Percentiles rank a stretch among this genome's conserved stretches.
Conservation (phyloP, 805 yeast species). For the Brettanomyces anomalus region DNA sequence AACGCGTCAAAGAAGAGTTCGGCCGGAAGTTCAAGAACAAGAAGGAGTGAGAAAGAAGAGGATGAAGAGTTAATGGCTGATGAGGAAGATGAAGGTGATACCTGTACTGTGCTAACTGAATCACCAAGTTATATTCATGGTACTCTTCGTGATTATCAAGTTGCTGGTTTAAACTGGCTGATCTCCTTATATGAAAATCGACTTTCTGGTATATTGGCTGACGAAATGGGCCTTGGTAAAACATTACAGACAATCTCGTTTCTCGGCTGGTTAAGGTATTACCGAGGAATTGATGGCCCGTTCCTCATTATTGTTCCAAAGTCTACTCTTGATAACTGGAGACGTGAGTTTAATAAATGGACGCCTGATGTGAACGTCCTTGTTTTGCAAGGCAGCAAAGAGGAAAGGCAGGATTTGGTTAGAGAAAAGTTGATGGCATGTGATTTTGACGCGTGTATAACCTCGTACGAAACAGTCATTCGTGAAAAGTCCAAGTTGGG, state of each 20-base stretch:
- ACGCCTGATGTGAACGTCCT: slow-evolving; percentile 87
- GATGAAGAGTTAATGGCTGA: slow-evolving; percentile 75
- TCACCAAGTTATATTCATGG: slow-evolving; percentile 79
- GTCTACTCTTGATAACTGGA: slow-evolving; percentile 93
- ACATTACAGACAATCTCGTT: slow-evolving; percentile 92
- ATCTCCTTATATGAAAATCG: slow-evolving; percentile 80
- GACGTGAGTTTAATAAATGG: slow-evolving; percentile 90
- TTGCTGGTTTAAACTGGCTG: slow-evolving; percentile 94
- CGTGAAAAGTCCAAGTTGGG: slow-evolving; percentile 77
- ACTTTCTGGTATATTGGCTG: slow-evolving; percentile 89
- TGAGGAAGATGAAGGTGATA: slow-evolving; percentile 59
- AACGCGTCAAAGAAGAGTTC: slow-evolving; percentile 27
- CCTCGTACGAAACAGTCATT: slow-evolving; percentile 90
- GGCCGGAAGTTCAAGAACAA: slow-evolving; percentile 35
- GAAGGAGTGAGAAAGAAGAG: slow-evolving; percentile 93
- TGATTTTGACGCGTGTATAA: slow-evolving; percentile 80
- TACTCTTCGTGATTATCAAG: slow-evolving; percentile 77
- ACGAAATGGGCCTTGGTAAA: slow-evolving; percentile 97
- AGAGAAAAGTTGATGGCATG: slow-evolving; percentile 53
- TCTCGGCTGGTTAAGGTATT: slow-evolving; percentile 76
- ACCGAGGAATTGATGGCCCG: slow-evolving; percentile 78
- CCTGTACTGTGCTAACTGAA: slow-evolving; percentile 70
- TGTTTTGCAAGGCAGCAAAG: slow-evolving; percentile 85
- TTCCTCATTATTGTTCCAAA: slow-evolving; percentile 89
- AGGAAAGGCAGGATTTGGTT: slow-evolving; percentile 57